These are phyloP conservation scores for Pyrrhoderma noxium DNA, from an alignment of 1,284 basidiomycete genomes.

Conservation along the genomic window DNA sequence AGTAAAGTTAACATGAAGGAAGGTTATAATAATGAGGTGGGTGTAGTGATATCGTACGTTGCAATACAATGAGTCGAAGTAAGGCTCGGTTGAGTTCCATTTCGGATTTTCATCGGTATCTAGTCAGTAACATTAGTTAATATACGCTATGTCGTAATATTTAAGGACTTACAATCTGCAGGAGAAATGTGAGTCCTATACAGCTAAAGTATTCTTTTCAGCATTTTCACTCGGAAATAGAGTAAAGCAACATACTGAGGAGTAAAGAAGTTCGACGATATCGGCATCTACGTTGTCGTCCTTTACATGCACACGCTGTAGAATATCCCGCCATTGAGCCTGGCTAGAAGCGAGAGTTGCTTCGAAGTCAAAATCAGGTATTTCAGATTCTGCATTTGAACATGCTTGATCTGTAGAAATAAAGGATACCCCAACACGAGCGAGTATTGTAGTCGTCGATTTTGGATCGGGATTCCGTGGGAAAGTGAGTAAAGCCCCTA, in stretches of 20 bases:
- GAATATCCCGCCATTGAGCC: slow-evolving; percentile 48
- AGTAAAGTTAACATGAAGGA: neutral
- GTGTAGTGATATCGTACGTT: slow-evolving; percentile 35
- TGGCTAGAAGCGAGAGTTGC: slow-evolving; percentile 35
- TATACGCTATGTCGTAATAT: neutral
- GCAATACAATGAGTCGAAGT: slow-evolving; percentile 64
- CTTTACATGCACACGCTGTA: slow-evolving; percentile 49
- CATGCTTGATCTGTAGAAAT: slow-evolving; percentile 55
- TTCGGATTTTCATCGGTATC: slow-evolving; percentile 65
- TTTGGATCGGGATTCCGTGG: slow-evolving; percentile 27
- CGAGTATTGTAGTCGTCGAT: slow-evolving; percentile 38
- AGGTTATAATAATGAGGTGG: neutral
- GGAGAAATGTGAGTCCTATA: slow-evolving; percentile 63
- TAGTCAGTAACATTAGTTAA: slow-evolving; percentile 22
- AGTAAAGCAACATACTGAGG: slow-evolving; percentile 35
- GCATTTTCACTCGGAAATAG: neutral
- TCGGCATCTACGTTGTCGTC: slow-evolving; percentile 41
- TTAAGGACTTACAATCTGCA: slow-evolving; percentile 44
- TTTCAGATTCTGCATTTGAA: slow-evolving; percentile 50
- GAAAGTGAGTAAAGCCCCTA: slow-evolving; percentile 49
- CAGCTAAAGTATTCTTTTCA: slow-evolving; percentile 31
- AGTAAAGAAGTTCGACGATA: slow-evolving; percentile 49
- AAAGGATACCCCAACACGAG: slow-evolving; percentile 52
- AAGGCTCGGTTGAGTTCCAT: slow-evolving; percentile 58
- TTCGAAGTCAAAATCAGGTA: slow-evolving; percentile 53